These are phyloP conservation scores for Mortierella antarctica DNA, from an alignment of 192 early-diverging fungal genomes.

Conservation along the genomic window DNA sequence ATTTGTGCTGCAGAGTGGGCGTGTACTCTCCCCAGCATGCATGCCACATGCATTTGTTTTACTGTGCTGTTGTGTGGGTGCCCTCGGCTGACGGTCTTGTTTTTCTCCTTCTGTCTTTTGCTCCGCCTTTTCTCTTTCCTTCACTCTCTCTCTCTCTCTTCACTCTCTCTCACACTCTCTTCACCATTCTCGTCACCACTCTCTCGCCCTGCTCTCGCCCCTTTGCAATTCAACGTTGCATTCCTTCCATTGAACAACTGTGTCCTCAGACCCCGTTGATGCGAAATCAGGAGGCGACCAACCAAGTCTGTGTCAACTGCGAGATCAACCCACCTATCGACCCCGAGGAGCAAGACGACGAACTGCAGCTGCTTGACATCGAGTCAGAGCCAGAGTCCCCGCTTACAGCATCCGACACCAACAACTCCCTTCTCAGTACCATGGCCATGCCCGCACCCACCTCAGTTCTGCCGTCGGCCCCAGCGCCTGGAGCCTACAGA, in stretches of 20 bases:
- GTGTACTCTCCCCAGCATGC: too few relatives aligned
- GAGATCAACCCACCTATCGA: slow-evolving; percentile 45
- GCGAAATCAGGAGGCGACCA: slow-evolving; percentile 42
- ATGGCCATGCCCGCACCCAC: slow-evolving; percentile 7
- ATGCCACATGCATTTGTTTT: too few relatives aligned
- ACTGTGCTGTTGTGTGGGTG: too few relatives aligned
- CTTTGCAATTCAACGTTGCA: neutral
- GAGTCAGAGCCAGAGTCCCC: neutral
- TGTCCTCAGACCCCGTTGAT: slow-evolving; percentile 23
- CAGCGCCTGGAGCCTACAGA: neutral
- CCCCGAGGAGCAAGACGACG: slow-evolving; percentile 4
- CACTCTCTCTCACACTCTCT: neutral
- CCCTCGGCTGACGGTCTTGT: too few relatives aligned
- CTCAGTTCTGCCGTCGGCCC: slow-evolving; percentile 3
- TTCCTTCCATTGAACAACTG: neutral
- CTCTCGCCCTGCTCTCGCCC: neutral
- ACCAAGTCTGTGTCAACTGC: slow-evolving; percentile 39
- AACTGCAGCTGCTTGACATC: neutral
- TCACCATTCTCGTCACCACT: neutral
- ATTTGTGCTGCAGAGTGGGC: too few relatives aligned
- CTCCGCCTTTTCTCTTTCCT: neutral
- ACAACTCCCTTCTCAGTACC: neutral
- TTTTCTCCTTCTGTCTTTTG: neutral
- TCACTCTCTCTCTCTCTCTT: neutral
- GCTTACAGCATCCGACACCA: neutral